These are phyloP conservation scores for Chytridium lagenaria DNA, from an alignment of 371 early-diverging fungal species.

Conservation along the genomic window DNA sequence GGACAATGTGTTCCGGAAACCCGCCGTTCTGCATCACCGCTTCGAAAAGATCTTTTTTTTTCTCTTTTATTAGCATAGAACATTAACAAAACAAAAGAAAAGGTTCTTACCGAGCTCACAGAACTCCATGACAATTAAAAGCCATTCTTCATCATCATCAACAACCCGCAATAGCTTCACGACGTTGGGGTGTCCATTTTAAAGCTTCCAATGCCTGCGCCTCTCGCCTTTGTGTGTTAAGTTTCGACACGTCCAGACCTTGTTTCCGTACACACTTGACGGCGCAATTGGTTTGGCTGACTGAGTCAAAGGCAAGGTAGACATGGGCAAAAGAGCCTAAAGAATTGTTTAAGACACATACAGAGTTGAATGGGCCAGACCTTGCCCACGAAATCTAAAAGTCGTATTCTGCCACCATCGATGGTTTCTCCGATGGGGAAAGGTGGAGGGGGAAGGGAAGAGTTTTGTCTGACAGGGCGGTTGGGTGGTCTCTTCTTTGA, in stretches of 20 bases:
- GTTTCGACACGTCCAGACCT: conserved; percentile 62
- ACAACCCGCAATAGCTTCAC: conserved; percentile 74
- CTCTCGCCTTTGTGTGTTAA: conserved; percentile 72
- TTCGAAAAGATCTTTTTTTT: conserved; percentile 71
- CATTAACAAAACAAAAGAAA: neutral
- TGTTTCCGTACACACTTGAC: conserved; percentile 73
- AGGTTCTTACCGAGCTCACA: conserved; percentile 67
- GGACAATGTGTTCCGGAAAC: conserved; percentile 64
- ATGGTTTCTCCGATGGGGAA: conserved; percentile 29
- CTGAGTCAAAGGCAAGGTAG: conserved; percentile 57
- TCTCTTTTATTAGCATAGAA: no score
- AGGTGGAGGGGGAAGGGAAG: conserved; percentile 30
- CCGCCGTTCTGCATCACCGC: conserved; percentile 67
- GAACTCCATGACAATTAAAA: conserved; percentile 78
- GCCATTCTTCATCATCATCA: conserved; percentile 62
- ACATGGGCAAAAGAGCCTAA: conserved; percentile 80
- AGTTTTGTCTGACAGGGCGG: no score
- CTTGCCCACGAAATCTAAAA: conserved; percentile 38
- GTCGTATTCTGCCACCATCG: conserved; percentile 28
- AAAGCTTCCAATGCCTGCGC: conserved; percentile 71
- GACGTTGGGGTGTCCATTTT: conserved; percentile 75
- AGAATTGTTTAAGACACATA: neutral
- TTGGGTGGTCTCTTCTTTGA: no score
- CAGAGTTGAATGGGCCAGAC: neutral
- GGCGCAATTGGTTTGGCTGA: conserved; percentile 48